phyloP scores from a whole-genome alignment of 495 filamentous ascomycete species.

The Aeminium ludgeri region DNA sequence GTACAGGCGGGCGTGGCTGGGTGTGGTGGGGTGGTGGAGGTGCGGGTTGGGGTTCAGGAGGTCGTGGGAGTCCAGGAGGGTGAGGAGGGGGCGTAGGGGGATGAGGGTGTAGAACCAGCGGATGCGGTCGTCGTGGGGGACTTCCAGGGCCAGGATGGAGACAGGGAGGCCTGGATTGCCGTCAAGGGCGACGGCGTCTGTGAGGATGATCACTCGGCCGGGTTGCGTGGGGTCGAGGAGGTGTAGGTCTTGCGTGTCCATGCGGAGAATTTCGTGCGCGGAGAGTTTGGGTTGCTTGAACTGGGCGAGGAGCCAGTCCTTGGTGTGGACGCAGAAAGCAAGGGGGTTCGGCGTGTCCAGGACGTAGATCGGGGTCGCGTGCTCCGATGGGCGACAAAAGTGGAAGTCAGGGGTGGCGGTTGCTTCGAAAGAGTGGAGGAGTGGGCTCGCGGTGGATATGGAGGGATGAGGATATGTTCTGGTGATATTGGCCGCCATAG shows the following conservation, averaged over 20 bases:
- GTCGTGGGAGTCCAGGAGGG: not conserved
- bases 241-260: not conserved
- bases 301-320: not conserved
- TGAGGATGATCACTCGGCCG: too few relatives aligned
- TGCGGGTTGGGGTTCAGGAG: not conserved
- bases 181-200: too few relatives aligned
- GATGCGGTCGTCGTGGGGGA: not conserved
- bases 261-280: not conserved
- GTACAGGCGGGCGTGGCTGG: not conserved
- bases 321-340: not conserved
- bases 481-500: too few relatives aligned
- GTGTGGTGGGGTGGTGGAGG: not conserved
- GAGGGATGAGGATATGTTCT: too few relatives aligned
- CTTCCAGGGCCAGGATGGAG: slow-evolving; percentile 1
- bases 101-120: slow-evolving; percentile 7
- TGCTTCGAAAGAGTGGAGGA: too few relatives aligned
- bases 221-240: not conserved
- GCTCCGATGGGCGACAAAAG: too few relatives aligned
- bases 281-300: not conserved
- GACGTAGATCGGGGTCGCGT: too few relatives aligned
- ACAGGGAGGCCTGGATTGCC: not conserved
- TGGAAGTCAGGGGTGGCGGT: too few relatives aligned
- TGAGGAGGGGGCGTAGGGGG: not conserved
- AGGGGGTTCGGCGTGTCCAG: too few relatives aligned
- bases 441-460: too few relatives aligned